Evolutionary conservation across 768 basidiomycete species (phyloP), one percentile per base, ranked within the genome.

Genomic region (Mrakia blollopis): DNA sequence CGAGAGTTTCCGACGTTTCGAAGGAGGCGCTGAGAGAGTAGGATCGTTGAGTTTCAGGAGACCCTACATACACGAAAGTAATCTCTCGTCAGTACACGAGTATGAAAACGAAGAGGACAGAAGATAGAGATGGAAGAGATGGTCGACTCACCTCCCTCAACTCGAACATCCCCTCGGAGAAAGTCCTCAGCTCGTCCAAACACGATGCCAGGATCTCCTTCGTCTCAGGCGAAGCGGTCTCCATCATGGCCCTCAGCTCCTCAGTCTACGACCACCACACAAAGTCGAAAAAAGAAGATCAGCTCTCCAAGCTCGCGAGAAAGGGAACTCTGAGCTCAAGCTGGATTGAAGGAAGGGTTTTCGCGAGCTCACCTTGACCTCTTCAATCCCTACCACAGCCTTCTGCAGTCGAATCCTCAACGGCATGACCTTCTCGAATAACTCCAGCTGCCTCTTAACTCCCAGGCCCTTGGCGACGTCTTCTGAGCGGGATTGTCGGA

Each of bases 121-220:
- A 18, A 32, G 37, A 35, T 44, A 32, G 7, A 63, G 52, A 28
- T 32, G 30, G 32, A 16, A 41, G 7, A 2, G 57, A 37, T 25
- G 25, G 5, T 25, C 68, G 41, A 73, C 65, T 41, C n/a, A 77
- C 76, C 63, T 74, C 67, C 35, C 73, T 63, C 52, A 78, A 44
- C 69, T 78, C 77, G 30, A 78, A 78, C 54, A 78, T 37, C 0
- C 77, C 77, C 60, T 78, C 77, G 18, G 72, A 73, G 23, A 78
- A 41, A 13, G 65, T 73, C 68, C 57, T 57, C 41, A 74, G 41
- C 68, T 78, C 73, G 25, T 23, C 60, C 57, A 71, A 14, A 57
- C 70, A 72, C 32, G 32, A 71, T 13, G 47, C 16, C 57, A 76
- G 75, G 54, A 70, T 68, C 68, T 70, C 75, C 44, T 76, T 60